Evolutionary conservation across 1,284 basidiomycete species (phyloP).

Genomic region (Naganishia sp.): DNA sequence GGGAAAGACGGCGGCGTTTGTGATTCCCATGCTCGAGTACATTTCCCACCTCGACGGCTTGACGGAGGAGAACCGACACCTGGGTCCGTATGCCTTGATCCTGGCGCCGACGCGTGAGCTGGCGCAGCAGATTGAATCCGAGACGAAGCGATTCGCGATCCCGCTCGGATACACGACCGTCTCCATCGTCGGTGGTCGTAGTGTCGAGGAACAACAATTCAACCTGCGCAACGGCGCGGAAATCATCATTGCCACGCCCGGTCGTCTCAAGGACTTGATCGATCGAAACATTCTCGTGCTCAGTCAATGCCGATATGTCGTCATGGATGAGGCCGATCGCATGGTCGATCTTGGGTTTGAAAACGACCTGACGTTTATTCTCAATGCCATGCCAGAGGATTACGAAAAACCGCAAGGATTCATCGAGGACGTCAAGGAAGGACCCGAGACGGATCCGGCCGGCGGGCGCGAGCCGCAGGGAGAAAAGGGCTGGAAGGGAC

Average conservation of each 20-base stretch:
- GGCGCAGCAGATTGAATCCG: slow-evolving; percentile 94
- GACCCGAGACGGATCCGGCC: slow-evolving; percentile 26
- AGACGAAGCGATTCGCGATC: slow-evolving; percentile 85
- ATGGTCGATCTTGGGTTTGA: slow-evolving; percentile 99
- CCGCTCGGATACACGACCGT: slow-evolving; percentile 89
- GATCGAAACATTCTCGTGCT: slow-evolving; percentile 94
- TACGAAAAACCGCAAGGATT: slow-evolving; percentile 79
- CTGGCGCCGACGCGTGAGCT: slow-evolving; percentile 95
- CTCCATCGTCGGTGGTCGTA: slow-evolving; percentile 92
- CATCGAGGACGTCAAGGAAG: slow-evolving; percentile 53
- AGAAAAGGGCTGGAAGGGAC: slow-evolving; percentile 66
- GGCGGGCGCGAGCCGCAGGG: slow-evolving; percentile 57
- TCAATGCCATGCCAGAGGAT: slow-evolving; percentile 85
- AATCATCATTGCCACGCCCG: slow-evolving; percentile 97
- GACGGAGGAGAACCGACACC: slow-evolving; percentile 84
- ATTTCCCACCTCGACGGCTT: slow-evolving; percentile 82
- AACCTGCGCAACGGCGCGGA: slow-evolving; percentile 93
- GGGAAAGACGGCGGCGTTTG: slow-evolving; percentile 98
- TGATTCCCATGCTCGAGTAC: slow-evolving; percentile 96
- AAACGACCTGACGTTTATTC: slow-evolving; percentile 87
- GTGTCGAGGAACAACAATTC: slow-evolving; percentile 95
- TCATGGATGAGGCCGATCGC: slow-evolving; percentile 99
- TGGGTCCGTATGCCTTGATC: slow-evolving; percentile 92
- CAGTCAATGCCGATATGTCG: slow-evolving; percentile 93
- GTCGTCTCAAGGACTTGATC: slow-evolving; percentile 94